A percentile compares a stretch with the other conserved stretches of the same genome.
These are phyloP conservation scores for Entomortierella parvispora DNA, from an alignment of 192 early-diverging fungal species.

Conservation along the genomic window DNA sequence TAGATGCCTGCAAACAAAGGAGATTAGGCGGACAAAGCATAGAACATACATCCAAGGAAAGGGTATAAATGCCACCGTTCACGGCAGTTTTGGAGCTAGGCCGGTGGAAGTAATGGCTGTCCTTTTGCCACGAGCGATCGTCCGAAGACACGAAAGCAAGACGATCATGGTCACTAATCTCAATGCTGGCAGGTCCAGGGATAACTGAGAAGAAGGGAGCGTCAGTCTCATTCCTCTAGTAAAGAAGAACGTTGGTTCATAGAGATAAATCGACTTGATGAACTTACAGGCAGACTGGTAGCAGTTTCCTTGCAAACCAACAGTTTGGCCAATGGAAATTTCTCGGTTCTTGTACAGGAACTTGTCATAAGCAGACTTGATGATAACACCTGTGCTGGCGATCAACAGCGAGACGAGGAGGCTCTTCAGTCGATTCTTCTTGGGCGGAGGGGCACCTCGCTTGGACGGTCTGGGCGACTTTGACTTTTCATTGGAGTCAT, in stretches of 20 bases:
- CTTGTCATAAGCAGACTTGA: constrained; percentile 33
- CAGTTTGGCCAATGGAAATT: constrained; percentile 34
- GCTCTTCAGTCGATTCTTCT: constrained; percentile 11
- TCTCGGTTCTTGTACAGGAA: constrained; percentile 20
- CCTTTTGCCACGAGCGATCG: constrained; percentile 39
- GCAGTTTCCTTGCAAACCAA: constrained; percentile 39
- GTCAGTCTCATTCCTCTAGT: too few species aligned
- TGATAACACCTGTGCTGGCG: constrained; percentile 26
- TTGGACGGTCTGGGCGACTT: background rate
- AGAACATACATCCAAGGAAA: constrained; percentile 16
- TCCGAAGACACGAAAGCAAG: constrained; percentile 47
- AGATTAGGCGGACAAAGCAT: background rate
- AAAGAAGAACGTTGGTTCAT: too few species aligned
- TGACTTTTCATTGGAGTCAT: constrained; percentile 18
- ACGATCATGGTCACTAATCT: constrained; percentile 33
- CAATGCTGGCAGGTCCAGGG: constrained; percentile 42
- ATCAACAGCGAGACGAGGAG: constrained; percentile 28
- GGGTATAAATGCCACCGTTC: constrained; percentile 44
- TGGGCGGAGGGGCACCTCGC: background rate
- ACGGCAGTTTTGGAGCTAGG: constrained; percentile 34
- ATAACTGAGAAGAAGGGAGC: constrained; percentile 16
- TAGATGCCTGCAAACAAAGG: background rate
- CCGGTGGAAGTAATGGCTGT: constrained; percentile 41
- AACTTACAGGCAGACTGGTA: constrained; percentile 38
- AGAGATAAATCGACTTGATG: too few species aligned